A percentile compares a stretch with the other conserved stretches of the same genome.
phyloP scores from a whole-genome alignment of 2,329 filamentous ascomycete genomes.

The Botrytis byssoidea region DNA sequence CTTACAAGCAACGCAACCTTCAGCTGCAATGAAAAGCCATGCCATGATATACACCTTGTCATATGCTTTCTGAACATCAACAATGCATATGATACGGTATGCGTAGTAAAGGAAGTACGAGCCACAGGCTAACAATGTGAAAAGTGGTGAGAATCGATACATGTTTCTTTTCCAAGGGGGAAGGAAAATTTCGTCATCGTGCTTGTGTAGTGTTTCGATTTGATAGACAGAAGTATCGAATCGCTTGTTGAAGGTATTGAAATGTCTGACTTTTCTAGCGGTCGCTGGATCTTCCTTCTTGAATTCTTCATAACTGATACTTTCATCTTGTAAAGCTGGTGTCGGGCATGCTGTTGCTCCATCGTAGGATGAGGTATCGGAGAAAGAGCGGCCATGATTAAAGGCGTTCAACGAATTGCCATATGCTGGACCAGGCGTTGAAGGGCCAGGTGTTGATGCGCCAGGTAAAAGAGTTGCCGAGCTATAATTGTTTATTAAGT shows the following conservation, averaged over 20 bases:
- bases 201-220: slow-evolving; percentile 28
- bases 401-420: neutral
- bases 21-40: slow-evolving; percentile 57
- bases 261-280: slow-evolving; percentile 8
- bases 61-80: slow-evolving; percentile 48
- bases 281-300: slow-evolving; percentile 5
- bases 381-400: slow-evolving; percentile 15
- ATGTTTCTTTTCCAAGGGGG: slow-evolving; percentile 27
- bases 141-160: slow-evolving; percentile 30
- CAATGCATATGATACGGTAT: slow-evolving; percentile 52
- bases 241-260: slow-evolving; percentile 12
- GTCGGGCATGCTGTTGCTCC: slow-evolving; percentile 16
- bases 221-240: slow-evolving; percentile 11
- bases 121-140: slow-evolving; percentile 27
- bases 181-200: slow-evolving; percentile 30
- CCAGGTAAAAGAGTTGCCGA: slow-evolving; percentile 14
- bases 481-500: slow-evolving; percentile 14
- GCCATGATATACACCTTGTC: slow-evolving; percentile 48
- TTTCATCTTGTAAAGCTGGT: slow-evolving; percentile 11
- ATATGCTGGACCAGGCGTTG: neutral
- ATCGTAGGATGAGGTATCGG: slow-evolving; percentile 16
- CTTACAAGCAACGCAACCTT: slow-evolving; percentile 48
- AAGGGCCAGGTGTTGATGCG: neutral
- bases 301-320: slow-evolving; percentile 10
- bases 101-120: slow-evolving; percentile 47